Evolutionary conservation across 1,284 basidiomycete genomes (phyloP), one percentile per base, ranked within the genome.

Genomic region (Ustilago crameri): DNA sequence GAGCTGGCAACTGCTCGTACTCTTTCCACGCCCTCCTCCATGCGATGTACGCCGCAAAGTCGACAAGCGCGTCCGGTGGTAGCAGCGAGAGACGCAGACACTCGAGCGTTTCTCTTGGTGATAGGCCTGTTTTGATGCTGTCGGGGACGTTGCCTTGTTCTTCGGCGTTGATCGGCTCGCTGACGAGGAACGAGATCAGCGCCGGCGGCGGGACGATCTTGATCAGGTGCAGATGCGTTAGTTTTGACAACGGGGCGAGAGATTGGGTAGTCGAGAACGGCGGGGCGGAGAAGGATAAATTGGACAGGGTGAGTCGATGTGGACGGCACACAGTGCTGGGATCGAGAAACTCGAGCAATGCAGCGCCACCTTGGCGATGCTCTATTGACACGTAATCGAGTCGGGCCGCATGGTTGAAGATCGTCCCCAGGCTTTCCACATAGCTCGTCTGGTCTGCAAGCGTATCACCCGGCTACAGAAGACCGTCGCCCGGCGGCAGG

Each of bases 181-280:
- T 60, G 0, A 60, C 53, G 14, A 69, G 44, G 32, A 63, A 69
- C 10, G 51, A 61, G n/a, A 69, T 63, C 49, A 69, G 45, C 17
- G 66, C 56, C 22, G 66, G 66, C 12, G 66, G 66, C 2, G 66
- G 66, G 0, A 69, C 60, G 18, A 69, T 52, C 51, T 69, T 69
- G 56, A 69, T 69, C 15, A 69, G 40, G 20, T 69, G 66, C 38
- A 69, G 56, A 24, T 61, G 59, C 24, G 57, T 60, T 9, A 69
- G 37, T 27, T 59, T 49, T 17, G 59, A 63, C 10, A 69, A 44
- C 15, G 66, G 60, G 14, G 66, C 56, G 4, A 69, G 52, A 17
- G 64, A 61, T 5, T 54, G 17, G 8, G 49, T 55, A 0, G 52
- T 56, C 10, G 66, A 69, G 18, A 69, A 69, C 3, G 66, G 66